Evolutionary conservation across 2,329 filamentous ascomycete species (phyloP).

Genomic region (Aspergillus floridensis): DNA sequence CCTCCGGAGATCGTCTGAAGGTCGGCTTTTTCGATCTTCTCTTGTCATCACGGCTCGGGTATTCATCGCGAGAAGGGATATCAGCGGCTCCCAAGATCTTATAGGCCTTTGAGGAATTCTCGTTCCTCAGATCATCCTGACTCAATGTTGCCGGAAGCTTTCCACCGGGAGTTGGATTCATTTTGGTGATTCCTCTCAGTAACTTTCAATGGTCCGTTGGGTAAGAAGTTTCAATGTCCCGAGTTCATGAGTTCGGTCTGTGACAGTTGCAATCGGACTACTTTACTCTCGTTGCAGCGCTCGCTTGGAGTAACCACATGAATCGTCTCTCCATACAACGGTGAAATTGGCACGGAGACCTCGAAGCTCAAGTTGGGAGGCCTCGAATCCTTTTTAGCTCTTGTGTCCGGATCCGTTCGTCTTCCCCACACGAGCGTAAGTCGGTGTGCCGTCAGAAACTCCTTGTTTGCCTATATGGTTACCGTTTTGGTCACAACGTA

Average conservation of each 20-base stretch:
- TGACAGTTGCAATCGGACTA: neutral
- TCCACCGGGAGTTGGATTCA: slow-evolving; percentile 14
- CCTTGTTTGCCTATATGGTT: neutral
- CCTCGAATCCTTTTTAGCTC: neutral
- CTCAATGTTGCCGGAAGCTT: slow-evolving; percentile 10
- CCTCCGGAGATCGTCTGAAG: slow-evolving; percentile 42
- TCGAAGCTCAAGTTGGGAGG: neutral
- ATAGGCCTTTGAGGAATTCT: slow-evolving; percentile 32
- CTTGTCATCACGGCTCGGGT: slow-evolving; percentile 22
- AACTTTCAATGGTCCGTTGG: slow-evolving; percentile 15
- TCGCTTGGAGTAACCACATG: neutral
- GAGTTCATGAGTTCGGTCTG: neutral
- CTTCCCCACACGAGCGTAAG: slow-evolving; percentile 16
- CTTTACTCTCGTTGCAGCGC: neutral
- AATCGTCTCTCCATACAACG: neutral
- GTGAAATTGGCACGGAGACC: neutral
- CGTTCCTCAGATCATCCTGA: slow-evolving; percentile 17
- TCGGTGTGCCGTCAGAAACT: slow-evolving; percentile 4
- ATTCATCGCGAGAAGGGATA: slow-evolving; percentile 23
- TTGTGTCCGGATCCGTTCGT: slow-evolving; percentile 5
- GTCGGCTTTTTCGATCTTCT: slow-evolving; percentile 34
- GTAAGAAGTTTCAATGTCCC: slow-evolving; percentile 2
- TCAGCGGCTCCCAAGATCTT: slow-evolving; percentile 32
- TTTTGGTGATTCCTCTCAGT: slow-evolving; percentile 19
- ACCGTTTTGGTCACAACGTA: slow-evolving; percentile 1